Percentiles rank a stretch among this genome's conserved stretches.
Conservation (phyloP, 1,139 yeast genomes). For the Blastobotrys capitulatus region DNA sequence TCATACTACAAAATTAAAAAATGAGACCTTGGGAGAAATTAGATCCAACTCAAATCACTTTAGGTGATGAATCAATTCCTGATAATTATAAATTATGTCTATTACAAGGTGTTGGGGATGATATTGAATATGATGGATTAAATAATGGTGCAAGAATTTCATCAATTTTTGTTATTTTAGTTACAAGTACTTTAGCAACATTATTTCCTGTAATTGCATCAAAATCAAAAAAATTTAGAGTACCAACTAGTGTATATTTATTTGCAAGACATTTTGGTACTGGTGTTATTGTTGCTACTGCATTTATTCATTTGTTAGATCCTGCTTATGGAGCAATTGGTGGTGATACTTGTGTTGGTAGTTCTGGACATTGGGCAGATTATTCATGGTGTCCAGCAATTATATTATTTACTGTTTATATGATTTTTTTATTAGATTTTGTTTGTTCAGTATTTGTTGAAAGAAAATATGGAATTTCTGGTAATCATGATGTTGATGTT, state of each 20-base stretch:
- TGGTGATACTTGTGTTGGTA: slow-evolving; percentile 47
- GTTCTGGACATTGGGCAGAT: slow-evolving; percentile 38
- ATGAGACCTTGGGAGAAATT: slow-evolving; percentile 5
- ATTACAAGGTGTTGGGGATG: slow-evolving; percentile 36
- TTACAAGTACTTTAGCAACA: slow-evolving; percentile 51
- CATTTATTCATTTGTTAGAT: slow-evolving; percentile 74
- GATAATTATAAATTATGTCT: slow-evolving; percentile 39
- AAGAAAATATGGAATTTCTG: slow-evolving; percentile 20
- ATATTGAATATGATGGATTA: slow-evolving; percentile 40
- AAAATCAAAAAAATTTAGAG: slow-evolving; percentile 29
- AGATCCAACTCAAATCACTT: slow-evolving; percentile 28
- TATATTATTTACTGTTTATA: slow-evolving; percentile 35
- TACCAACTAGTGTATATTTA: slow-evolving; percentile 58
- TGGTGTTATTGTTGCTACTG: slow-evolving; percentile 87
- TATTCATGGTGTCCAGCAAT: slow-evolving; percentile 32
- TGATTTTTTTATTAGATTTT: slow-evolving; percentile 34
- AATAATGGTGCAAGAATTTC: slow-evolving; percentile 65
- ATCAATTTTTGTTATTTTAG: slow-evolving; percentile 60
- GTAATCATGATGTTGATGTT: slow-evolving; percentile 47
- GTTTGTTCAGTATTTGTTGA: slow-evolving; percentile 24
- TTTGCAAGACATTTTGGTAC: slow-evolving; percentile 71
- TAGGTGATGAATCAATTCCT: slow-evolving; percentile 28
- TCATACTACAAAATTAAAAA: neutral
- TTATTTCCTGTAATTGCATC: slow-evolving; percentile 35
- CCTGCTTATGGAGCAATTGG: slow-evolving; percentile 63